Conservation (phyloP, 768 basidiomycete species). For the Termitomyces sp. region DNA sequence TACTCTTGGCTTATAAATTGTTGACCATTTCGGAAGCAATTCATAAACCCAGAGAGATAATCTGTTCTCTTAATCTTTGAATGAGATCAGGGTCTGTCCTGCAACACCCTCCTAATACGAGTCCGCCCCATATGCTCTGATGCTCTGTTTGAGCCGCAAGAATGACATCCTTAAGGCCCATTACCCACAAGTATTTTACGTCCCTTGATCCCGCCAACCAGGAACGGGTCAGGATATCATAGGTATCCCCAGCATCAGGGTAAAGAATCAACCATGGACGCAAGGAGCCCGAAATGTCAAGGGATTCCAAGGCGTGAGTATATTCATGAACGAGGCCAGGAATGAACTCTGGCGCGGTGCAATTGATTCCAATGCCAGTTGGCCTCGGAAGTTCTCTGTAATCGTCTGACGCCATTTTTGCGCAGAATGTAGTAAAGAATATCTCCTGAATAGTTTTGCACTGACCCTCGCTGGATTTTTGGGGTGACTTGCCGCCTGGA, state of each 20-base stretch:
- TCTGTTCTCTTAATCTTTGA: slow-evolving; percentile 4
- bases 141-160: slow-evolving; percentile 10
- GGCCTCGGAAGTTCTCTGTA: slow-evolving; percentile 27
- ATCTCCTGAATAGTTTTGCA: slow-evolving; percentile 34
- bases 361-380: slow-evolving; percentile 70
- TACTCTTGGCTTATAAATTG: background rate
- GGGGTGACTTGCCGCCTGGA: slow-evolving; percentile 43
- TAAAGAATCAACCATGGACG: slow-evolving; percentile 61
- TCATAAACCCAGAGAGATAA: background rate
- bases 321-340: slow-evolving; percentile 34
- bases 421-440: slow-evolving; percentile 33
- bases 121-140: slow-evolving; percentile 37
- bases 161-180: slow-evolving; percentile 21
- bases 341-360: slow-evolving; percentile 49
- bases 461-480: slow-evolving; percentile 21
- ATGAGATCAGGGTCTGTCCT: slow-evolving; percentile 54
- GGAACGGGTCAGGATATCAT: slow-evolving; percentile 38
- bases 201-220: slow-evolving; percentile 30
- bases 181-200: slow-evolving; percentile 30
- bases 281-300: slow-evolving; percentile 1
- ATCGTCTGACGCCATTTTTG: slow-evolving; percentile 2
- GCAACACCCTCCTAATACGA: slow-evolving; percentile 71
- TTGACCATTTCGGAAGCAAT: background rate
- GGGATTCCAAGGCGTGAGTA: slow-evolving; percentile 16
- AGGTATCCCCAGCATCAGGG: slow-evolving; percentile 63